Evolutionary conservation across 2,329 filamentous ascomycete species (phyloP), one percentile per base, ranked within the genome.

Genomic region (Monilinia aucupariae): DNA sequence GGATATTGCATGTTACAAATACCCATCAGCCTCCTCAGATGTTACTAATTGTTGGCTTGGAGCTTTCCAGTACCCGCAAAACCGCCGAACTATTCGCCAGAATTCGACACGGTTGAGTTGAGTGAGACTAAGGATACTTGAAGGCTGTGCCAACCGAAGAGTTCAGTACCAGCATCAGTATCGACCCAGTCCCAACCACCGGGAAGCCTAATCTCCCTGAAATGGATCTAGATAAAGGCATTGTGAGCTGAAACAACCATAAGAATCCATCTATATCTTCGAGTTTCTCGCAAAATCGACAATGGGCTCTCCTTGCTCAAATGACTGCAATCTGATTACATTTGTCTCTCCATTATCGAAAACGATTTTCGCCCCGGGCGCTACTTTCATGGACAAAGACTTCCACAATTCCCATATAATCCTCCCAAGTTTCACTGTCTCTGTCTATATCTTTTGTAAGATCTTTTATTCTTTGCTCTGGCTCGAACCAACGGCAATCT

Each of bases 341-440:
- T 64, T 70, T 34, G 32, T 52, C 17, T 73, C 68, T 1, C 78
- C 80, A 0, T 70, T 82, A 1, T 80, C 76, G 6, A 79, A 78
- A 13, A 78, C 77, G 3, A 80, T 79, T 69, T 78, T 82, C 59
- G 80, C 80, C 0, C 80, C 80, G 1, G 79, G 76, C 5, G 76
- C 81, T 0, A 76, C 77, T 0, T 66, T 77, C 15, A 72, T 82
- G 2, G 76, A 80, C 73, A 51, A 67, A 20, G 78, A 80, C 1
- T 82, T 83, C 67, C 47, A 77, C 22, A 76, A 75, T 1, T 72
- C 69, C 15, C 76, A 71, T 20, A 47, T 59, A 64, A 74, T 13
- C 66, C 76, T 89, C 2, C 82, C 80, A 0, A 80, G 84, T n/a
- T 50, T 49, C 13, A 25, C 32, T 34, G 13, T 39, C 22, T 34